Conservation (phyloP, 139 green algal genomes). For the Pleodorina starrii region DNA sequence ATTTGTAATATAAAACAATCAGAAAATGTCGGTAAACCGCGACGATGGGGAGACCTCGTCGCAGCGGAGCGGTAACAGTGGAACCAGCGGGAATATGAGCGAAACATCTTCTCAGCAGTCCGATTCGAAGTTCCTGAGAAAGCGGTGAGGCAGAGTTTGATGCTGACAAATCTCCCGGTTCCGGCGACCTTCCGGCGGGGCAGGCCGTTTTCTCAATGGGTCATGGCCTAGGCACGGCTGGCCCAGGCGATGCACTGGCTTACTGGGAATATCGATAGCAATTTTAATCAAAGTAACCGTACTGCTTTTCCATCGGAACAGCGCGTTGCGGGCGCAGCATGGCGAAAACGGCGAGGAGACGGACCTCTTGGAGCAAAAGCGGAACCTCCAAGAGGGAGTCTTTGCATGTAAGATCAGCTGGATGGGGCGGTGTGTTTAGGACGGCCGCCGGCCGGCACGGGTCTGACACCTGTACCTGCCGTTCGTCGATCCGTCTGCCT, state of each 20-base stretch:
- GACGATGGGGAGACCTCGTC: background rate
- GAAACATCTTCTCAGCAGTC: constrained; percentile 35
- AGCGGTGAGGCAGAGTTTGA: constrained; percentile 23
- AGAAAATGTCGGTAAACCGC: constrained; percentile 7
- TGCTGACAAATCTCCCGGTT: background rate
- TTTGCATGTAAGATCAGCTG: constrained; percentile 9
- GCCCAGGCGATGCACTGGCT: background rate
- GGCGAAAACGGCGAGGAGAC: background rate
- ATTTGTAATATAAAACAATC: background rate
- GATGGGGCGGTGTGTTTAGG: background rate
- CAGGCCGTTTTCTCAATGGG: background rate
- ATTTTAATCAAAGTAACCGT: background rate
- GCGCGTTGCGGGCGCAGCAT: background rate
- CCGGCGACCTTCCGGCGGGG: background rate
- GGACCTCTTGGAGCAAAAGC: constrained; percentile 34
- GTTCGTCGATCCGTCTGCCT: background rate
- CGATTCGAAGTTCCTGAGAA: constrained; percentile 2
- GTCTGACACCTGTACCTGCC: background rate
- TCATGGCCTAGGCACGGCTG: background rate
- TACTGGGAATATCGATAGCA: background rate
- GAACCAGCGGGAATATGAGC: background rate
- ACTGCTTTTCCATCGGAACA: background rate
- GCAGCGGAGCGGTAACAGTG: background rate
- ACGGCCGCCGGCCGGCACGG: too few relatives aligned
- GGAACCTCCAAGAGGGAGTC: constrained; percentile 25